Evolutionary conservation across 306 rosid genomes (phyloP), one percentile per base, ranked within the genome.

Genomic region (Vigna nakashimae): DNA sequence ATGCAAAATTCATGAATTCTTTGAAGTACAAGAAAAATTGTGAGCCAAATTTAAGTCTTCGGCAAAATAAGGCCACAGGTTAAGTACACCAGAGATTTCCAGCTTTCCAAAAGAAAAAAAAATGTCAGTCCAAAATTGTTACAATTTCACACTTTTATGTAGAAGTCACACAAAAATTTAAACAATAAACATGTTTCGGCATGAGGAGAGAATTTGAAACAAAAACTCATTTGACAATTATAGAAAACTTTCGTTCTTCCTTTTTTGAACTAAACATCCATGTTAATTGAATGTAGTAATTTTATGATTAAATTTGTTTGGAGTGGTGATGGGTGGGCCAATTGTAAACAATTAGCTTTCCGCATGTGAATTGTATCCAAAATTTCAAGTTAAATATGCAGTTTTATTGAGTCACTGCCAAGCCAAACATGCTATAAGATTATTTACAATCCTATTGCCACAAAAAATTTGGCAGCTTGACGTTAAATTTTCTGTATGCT

Each of bases 91-190:
- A 57, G 60, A 65, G 48, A 48, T 57, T 32, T 46, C 4, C 4
- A 53, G 50, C 16, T 71, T 73, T 65, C 1, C 48, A 7, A 53
- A 55, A 46, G 48, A n/a, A 17, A 71, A 32, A 71, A 43, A 56
- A 26, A 28, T 30, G 36, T 55, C 58, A 56, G 45, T 26, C 10
- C 49, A 53, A 34, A 40, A 43, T 60, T 49, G 11, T 36, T 14
- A 56, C 4, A 51, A 60, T 28, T 38, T 52, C 56, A 52, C 71
- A 73, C 28, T 70, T 43, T 43, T 48, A 49, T 42, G 53, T 73
- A 73, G 52, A 72, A 57, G 55, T 34, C 22, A 20, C 62, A 50
- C 65, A 59, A 46, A 77, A 66, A 66, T 48, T 40, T 71, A 77
- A 49, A 56, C 71, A 60, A 43, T 30, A 71, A 73, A 53, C 32